Base-by-base conservation (phyloP, 208 protist species). In the Acanthamoeba healyi region DNA sequence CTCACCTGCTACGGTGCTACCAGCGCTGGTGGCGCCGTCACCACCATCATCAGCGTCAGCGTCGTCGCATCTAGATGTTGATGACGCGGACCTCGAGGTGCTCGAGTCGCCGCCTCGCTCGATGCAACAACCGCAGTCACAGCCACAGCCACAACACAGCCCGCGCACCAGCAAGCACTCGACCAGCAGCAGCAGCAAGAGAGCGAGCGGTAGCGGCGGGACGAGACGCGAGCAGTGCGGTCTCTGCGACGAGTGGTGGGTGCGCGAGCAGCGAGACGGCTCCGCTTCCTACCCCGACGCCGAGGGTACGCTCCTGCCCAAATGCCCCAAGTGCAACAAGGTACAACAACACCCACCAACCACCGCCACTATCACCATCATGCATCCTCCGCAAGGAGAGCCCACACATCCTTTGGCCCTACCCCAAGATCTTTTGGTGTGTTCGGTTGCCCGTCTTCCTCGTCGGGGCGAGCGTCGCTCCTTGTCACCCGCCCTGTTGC, bases 281-380 rank as follows among this genome's bases (percentile, higher is more conserved):
- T 26, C 61, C 14, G 70, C 36, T 46, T 12, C 12, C 38, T 82
- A 82, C 40, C 72, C 72, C 24, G 72, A 82, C 72, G 7, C 15
- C 42, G 72, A 82, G 26, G 51, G 51, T 17, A 49, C 9, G 6
- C 51, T 90, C n/a, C 9, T 90, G 24, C 49, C 82, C 29, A 90
- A 90, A 24, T 90, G 82, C 40, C 38, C 82, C 82, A 90, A 90
- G 82, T 90, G 82, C 32, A 61, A 46, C 51, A 90, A 90, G 82
- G 82, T 90, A 24, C 42, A 22, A 6, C 1, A 22, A 7, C 36
- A 58, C 32, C 7, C 40, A 2, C 29, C 40, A 67, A 40, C 40
- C 24, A 17, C 49, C 15, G 22, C 34, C 65, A 40, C 65, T 19
- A 0, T 38, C n/a, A 40, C 14, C 63, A 19, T 72, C 65, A 9